Evolutionary conservation across 257 asterid species (phyloP), one percentile per base, ranked within the genome.

Genomic region (Thymus quinquecostatus): DNA sequence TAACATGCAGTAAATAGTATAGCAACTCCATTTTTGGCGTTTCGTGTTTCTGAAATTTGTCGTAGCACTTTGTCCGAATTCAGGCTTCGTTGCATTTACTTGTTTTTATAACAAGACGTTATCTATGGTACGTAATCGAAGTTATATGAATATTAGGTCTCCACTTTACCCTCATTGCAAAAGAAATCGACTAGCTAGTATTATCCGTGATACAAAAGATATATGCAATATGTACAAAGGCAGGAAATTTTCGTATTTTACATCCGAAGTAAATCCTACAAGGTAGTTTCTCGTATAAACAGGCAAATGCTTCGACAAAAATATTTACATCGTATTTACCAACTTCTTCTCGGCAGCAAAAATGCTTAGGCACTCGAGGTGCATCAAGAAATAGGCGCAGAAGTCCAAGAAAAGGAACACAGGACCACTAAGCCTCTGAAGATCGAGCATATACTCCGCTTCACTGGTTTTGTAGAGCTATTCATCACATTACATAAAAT

Each of bases 381-480:
- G 82, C 85, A 72, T 79, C 85, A 88, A 80, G 79, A 94, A 88
- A 80, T 84, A 78, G 30, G 99, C 88, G 56, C 99, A 94, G 79
- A 91, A 89, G 81, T 94, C 97, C 80, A 94, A 81, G 89, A 94
- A 94, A 71, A 94, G 95, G 60, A 94, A 74, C 50, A 85, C 96
- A 0, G 97, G 92, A 21, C 99, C 99, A 13, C 84, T 86, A 29
- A 94, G 79, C 86, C 97, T 85, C 87, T 94, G 99, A 54, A 91
- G 74, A 83, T 94, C 97, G 34, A 94, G 95, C 80, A 94, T 64
- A 72, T 89, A 88, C 78, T 85, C 91, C 53, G 83, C 93, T 0
- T 94, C 97, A 54, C 81, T 82, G 48, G 86, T 87, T 72, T 89
- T 94, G 88, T 88, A 94, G 49, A 94, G 98, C 99, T 94, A 95